A percentile compares a stretch with the other conserved stretches of the same genome.
phyloP scores from a whole-genome alignment of 495 filamentous ascomycete species.

The Penicillium chermesinum region DNA sequence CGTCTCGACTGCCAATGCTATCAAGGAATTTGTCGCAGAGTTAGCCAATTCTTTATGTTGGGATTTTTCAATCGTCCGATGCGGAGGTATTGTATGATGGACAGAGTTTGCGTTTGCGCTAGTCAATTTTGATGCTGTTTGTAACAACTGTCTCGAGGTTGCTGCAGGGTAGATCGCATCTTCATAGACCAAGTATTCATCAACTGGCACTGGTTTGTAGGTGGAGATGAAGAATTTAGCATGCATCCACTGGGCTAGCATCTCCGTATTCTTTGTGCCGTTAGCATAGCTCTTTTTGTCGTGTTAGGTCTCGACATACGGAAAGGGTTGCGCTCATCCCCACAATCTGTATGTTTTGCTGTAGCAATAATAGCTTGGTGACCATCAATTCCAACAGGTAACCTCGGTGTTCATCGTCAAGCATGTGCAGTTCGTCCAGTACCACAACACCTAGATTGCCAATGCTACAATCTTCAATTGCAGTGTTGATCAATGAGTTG shows the following conservation, averaged over 20 bases:
- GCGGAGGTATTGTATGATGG: conserved; percentile 36
- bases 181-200: conserved; percentile 74
- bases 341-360: conserved; percentile 65
- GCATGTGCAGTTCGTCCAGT: conserved; percentile 78
- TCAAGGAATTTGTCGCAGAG: conserved; percentile 61
- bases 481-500: conserved; percentile 70
- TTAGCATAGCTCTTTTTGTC: conserved; percentile 12
- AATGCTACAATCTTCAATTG: conserved; percentile 68
- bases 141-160: conserved; percentile 57
- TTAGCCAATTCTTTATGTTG: conserved; percentile 56
- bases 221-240: conserved; percentile 68
- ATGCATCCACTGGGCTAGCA: conserved; percentile 66
- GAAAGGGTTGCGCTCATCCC: conserved; percentile 81
- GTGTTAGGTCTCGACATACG: conserved; percentile 34
- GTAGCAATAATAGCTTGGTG: conserved; percentile 68
- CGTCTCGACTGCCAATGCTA: conserved; percentile 64
- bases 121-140: conserved; percentile 52
- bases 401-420: conserved; percentile 73
- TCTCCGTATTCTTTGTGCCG: conserved; percentile 55
- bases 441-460: conserved; percentile 62
- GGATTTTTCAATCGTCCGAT: conserved; percentile 51
- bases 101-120: conserved; percentile 25
- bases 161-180: conserved; percentile 62
- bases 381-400: conserved; percentile 78
- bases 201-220: conserved; percentile 68